phyloP scores from a whole-genome alignment of 2,329 filamentous ascomycete species.

The Fusarium oligoseptatum region DNA sequence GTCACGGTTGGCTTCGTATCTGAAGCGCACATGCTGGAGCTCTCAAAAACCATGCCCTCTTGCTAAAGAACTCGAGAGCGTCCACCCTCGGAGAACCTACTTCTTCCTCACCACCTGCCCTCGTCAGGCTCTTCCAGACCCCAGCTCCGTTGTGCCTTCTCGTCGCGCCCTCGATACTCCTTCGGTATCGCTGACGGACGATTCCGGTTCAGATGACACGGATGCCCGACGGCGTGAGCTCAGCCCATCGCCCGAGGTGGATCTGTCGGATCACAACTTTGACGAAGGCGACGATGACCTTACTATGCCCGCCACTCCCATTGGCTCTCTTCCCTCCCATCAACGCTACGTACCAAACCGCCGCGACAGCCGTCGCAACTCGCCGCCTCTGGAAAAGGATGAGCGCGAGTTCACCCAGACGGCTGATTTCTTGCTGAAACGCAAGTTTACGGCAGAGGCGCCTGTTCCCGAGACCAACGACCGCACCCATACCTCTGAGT shows the following conservation, averaged over 20 bases:
- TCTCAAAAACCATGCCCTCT: slow-evolving; percentile 85
- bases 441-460: slow-evolving; percentile 66
- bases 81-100: slow-evolving; percentile 94
- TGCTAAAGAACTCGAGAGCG: slow-evolving; percentile 91
- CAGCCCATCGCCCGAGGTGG: slow-evolving; percentile 93
- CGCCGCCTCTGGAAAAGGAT: slow-evolving; percentile 91
- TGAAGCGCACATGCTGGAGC: slow-evolving; percentile 88
- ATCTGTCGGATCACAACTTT: slow-evolving; percentile 88
- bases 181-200: slow-evolving; percentile 75
- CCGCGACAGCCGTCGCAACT: slow-evolving; percentile 73
- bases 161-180: slow-evolving; percentile 78
- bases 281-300: slow-evolving; percentile 77
- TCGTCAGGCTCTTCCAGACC: slow-evolving; percentile 80
- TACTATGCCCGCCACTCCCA: slow-evolving; percentile 71
- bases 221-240: slow-evolving; percentile 78
- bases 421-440: slow-evolving; percentile 83
- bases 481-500: slow-evolving; percentile 50
- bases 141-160: slow-evolving; percentile 48
- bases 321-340: slow-evolving; percentile 71
- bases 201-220: slow-evolving; percentile 75
- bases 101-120: slow-evolving; percentile 94
- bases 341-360: slow-evolving; percentile 54
- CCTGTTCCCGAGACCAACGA: slow-evolving; percentile 48
- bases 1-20: slow-evolving; percentile 87
- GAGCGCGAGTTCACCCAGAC: slow-evolving; percentile 98